A percentile compares a stretch with the other conserved stretches of the same genome.
Conservation (phyloP, 495 filamentous ascomycete species). For the Tuber calosporum region DNA sequence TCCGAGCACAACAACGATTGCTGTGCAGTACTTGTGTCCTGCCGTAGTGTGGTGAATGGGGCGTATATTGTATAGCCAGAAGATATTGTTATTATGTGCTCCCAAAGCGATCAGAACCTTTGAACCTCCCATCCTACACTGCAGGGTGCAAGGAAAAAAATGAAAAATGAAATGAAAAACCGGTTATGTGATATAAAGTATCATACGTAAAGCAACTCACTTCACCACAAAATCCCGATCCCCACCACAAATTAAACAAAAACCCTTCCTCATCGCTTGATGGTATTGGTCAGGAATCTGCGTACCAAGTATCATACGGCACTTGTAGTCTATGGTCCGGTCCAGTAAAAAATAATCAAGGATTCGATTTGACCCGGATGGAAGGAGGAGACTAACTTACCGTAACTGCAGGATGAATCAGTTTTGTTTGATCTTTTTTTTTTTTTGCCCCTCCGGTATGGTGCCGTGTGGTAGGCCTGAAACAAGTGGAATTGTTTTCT, state of each 20-base stretch:
- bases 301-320: background rate
- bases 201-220: background rate
- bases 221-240: background rate
- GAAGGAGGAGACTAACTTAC: background rate
- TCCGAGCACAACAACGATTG: background rate
- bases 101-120: background rate
- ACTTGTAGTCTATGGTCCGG: background rate
- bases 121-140: background rate
- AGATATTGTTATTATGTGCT: no score
- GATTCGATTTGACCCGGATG: background rate
- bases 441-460: background rate
- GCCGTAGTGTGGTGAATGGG: background rate
- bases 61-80: no score
- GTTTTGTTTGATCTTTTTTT: background rate
- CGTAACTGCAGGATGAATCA: background rate
- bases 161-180: background rate
- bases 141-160: background rate
- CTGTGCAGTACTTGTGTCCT: background rate
- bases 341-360: background rate
- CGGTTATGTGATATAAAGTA: background rate
- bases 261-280: background rate
- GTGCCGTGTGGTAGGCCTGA: background rate
- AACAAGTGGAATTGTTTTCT: background rate
- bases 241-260: conserved; percentile 1
- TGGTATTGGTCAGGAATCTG: background rate